phyloP scores from a whole-genome alignment of 164 flowering plant species.

The Kingdonia uniflora region DNA sequence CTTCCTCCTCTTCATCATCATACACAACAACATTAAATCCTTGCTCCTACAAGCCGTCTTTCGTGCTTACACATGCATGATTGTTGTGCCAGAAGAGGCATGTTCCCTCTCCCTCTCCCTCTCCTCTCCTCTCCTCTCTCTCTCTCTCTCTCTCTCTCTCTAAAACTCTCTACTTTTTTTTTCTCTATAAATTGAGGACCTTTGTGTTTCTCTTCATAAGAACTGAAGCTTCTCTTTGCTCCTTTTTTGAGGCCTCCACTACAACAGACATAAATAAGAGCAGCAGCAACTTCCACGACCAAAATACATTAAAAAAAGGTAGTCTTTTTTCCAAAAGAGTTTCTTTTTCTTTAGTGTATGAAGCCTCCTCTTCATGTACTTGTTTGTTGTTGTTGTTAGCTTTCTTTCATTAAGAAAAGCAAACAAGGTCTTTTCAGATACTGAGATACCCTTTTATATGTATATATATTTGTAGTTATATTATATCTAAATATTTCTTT shows the following conservation, averaged over 20 bases:
- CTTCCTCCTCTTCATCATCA: neutral
- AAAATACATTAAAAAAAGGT: constrained; percentile 34
- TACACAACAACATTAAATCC: constrained; percentile 29
- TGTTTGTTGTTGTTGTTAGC: no score
- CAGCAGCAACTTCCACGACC: constrained; percentile 13
- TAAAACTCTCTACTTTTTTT: no score
- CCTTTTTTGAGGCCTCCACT: no score
- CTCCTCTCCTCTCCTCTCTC: constrained; percentile 9
- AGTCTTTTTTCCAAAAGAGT: constrained; percentile 27
- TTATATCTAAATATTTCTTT: no score
- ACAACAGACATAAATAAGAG: neutral
- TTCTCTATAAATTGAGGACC: neutral
- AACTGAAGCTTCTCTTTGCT: no score
- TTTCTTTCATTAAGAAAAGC: no score
- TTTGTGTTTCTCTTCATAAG: no score
- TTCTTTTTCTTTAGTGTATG: no score
- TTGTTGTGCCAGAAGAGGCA: constrained; percentile 54
- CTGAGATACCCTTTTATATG: no score
- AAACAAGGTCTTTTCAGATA: no score
- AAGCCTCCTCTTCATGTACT: no score
- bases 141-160: constrained; percentile 7
- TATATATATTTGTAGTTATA: no score
- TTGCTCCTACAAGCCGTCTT: constrained; percentile 32
- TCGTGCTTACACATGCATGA: constrained; percentile 72
- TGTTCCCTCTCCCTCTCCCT: constrained; percentile 13